Evolutionary conservation across 306 rosid species (phyloP).

Genomic region (Pterocarpus santalinus): DNA sequence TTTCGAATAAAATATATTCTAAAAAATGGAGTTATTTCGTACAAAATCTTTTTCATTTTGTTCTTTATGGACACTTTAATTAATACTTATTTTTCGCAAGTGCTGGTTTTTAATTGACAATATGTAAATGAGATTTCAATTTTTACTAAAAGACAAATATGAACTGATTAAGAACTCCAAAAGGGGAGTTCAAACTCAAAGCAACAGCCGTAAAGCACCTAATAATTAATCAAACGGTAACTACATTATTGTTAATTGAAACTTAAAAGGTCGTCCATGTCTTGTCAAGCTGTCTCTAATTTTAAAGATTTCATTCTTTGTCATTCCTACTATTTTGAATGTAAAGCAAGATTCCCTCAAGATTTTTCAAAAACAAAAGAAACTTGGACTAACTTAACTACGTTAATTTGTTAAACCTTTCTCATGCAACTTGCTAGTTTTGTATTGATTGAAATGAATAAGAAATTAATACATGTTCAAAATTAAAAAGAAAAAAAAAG

Average conservation of each 20-base stretch:
- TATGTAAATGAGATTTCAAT: no score
- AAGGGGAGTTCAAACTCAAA: conserved; percentile 16
- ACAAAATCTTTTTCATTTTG: no score
- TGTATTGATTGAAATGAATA: not conserved
- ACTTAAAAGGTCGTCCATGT: conserved; percentile 14
- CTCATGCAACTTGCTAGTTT: not conserved
- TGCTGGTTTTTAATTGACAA: no score
- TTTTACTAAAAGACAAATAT: not conserved
- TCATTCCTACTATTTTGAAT: not conserved
- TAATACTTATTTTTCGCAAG: no score
- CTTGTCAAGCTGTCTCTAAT: not conserved
- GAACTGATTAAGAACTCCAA: conserved; percentile 19
- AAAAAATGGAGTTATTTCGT: no score
- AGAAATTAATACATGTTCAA: not conserved
- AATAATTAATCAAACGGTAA: conserved; percentile 15
- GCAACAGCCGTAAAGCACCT: conserved; percentile 9
- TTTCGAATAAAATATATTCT: no score
- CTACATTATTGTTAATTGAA: not conserved
- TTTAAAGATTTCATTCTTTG: not conserved
- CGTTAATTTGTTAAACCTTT: not conserved
- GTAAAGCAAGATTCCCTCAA: not conserved
- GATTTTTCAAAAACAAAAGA: not conserved
- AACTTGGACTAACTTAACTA: not conserved
- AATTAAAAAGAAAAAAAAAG: not conserved
- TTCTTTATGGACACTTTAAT: no score